Base-by-base conservation (phyloP, 768 basidiomycete species). In the Sarcomyxa edulis region DNA sequence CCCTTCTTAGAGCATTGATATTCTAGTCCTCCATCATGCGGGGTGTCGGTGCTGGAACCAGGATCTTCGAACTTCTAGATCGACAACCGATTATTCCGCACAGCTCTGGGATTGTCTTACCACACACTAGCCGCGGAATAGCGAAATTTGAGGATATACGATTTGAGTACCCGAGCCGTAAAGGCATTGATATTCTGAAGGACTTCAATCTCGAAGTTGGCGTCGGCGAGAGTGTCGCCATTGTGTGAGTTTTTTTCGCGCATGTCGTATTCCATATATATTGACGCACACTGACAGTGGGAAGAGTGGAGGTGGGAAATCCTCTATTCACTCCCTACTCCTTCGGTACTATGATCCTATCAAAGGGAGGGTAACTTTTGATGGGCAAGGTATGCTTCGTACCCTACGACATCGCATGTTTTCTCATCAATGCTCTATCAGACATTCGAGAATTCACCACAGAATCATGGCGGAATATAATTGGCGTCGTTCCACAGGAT, bases 41-140 rank as follows among this genome's bases (percentile, higher is more conserved):
- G 37, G 95, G 90, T 38, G 81, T 97, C 35, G 95, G 95, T 40
- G 94, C 95, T 1, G 90, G 91, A 12, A 75, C 78, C 0, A 84
- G 95, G 15, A 84, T 97, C n/a, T 98, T 98, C 58, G 91, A 94
- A 46, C 76, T 98, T 11, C 68, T 97, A 7, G 91, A 91, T 50
- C 78, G 91, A 31, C 61, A 66, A 21, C 87, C 93, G 11, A 74
- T 73, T 22, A 87, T 96, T 47, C 74, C 76, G 3, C 74, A 83
- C 4, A 67, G 69, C 23, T 60, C 62, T 11, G 94, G 94, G 2
- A 56, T 74, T 11, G 60, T 67, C 1, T 59, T 95, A 22, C 53
- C 73, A 22, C 58, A 72, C 7, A 53, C 69, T 16, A 66, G 78
- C 7, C 77, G 81, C 12, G 91, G 91, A 0, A 45, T 74, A 1